Percentiles rank a stretch among this genome's conserved stretches.
phyloP scores from a whole-genome alignment of 2,329 filamentous ascomycete species.

The Sporothrix mexicana region DNA sequence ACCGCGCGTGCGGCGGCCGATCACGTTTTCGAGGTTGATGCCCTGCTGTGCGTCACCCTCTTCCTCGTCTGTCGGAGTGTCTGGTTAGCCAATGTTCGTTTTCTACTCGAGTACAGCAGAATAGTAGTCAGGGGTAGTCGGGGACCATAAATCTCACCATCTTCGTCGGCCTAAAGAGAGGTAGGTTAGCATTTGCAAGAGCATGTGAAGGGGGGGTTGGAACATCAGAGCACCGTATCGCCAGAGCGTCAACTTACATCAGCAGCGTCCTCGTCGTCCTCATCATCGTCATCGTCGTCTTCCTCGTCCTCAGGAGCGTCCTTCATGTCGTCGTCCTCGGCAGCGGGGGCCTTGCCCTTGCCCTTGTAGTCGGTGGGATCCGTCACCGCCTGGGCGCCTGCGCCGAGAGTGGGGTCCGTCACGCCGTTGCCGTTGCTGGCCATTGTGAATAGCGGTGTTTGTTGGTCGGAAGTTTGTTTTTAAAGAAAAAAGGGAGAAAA shows the following conservation, averaged over 20 bases:
- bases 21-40: slow-evolving; percentile 89
- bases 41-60: slow-evolving; percentile 80
- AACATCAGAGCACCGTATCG: neutral
- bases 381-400: slow-evolving; percentile 40
- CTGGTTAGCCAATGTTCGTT: slow-evolving; percentile 5
- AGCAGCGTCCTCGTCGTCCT: slow-evolving; percentile 61
- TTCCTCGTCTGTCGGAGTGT: slow-evolving; percentile 63
- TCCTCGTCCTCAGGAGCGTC: slow-evolving; percentile 70
- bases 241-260: slow-evolving; percentile 39
- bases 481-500: neutral
- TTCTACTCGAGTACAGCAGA: neutral
- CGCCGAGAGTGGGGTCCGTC: slow-evolving; percentile 51
- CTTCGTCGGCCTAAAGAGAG: slow-evolving; percentile 27
- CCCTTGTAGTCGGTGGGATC: slow-evolving; percentile 56
- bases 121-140: too few species aligned
- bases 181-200: neutral
- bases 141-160: slow-evolving; percentile 53
- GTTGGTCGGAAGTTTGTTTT: neutral
- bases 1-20: slow-evolving; percentile 88
- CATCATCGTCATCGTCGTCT: slow-evolving; percentile 74
- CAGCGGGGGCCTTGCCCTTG: slow-evolving; percentile 79
- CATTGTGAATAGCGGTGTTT: slow-evolving; percentile 45
- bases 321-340: slow-evolving; percentile 59
- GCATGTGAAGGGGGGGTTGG: neutral
- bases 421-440: slow-evolving; percentile 57